Conservation (phyloP, 805 yeast species). For the Saturnispora quitensis region DNA sequence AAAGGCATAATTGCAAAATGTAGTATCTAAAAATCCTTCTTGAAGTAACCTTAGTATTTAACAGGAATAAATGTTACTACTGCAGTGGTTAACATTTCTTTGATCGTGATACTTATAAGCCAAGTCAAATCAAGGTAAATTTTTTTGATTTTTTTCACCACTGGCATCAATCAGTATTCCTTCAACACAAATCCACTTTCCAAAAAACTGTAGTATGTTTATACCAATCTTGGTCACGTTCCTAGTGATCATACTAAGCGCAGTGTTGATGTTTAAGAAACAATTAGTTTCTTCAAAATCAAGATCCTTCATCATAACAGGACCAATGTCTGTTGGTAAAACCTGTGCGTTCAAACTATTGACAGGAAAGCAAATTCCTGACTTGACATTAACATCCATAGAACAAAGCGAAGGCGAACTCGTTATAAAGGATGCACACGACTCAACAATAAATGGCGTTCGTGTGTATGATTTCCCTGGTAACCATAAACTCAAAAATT, state of each 20-base stretch:
- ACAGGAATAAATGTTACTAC: neutral
- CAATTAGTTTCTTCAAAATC: constrained; percentile 10
- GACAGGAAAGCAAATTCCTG: constrained; percentile 16
- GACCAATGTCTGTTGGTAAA: constrained; percentile 19
- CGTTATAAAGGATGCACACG: constrained; percentile 24
- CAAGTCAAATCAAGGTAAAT: neutral
- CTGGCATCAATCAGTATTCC: neutral
- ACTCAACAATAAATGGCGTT: constrained; percentile 26
- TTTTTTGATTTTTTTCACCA: neutral
- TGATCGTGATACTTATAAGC: neutral
- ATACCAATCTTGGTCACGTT: constrained; percentile 10
- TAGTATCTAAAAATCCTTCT: too few relatives aligned
- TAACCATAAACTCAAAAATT: constrained; percentile 60
- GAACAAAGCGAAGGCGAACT: constrained; percentile 34
- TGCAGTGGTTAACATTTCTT: neutral
- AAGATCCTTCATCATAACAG: constrained; percentile 16
- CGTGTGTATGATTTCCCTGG: constrained; percentile 81
- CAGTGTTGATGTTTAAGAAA: constrained; percentile 9
- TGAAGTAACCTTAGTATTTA: too few relatives aligned
- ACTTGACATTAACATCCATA: constrained; percentile 41
- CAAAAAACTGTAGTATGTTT: constrained; percentile 2
- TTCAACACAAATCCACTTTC: neutral
- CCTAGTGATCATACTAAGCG: constrained; percentile 8
- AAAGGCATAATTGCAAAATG: too few relatives aligned
- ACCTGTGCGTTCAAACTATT: constrained; percentile 18